Conservation (phyloP, 2,329 filamentous ascomycete genomes). For the Stagonosporopsis cucurbitacearum region DNA sequence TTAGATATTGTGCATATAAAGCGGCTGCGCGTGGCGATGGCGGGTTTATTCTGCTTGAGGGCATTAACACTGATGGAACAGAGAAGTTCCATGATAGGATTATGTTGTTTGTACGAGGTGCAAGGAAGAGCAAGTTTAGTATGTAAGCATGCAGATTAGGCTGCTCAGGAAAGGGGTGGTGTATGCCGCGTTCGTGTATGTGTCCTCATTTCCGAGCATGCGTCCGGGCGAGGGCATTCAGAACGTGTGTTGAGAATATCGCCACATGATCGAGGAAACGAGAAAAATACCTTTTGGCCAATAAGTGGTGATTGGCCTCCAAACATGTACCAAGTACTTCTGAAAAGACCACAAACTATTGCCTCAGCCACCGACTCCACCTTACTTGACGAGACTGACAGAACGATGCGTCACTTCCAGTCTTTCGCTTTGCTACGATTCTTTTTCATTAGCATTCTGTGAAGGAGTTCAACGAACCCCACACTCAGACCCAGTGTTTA, state of each 20-base stretch:
- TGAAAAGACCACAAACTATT: background rate
- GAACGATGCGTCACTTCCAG: background rate
- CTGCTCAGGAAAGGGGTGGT: too few relatives aligned
- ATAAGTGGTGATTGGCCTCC: background rate
- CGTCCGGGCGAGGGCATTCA: too few relatives aligned
- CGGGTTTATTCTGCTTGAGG: too few relatives aligned
- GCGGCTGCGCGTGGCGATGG: too few relatives aligned
- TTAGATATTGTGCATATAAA: too few relatives aligned
- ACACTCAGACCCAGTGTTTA: background rate
- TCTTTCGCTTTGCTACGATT: background rate
- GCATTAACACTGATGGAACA: too few relatives aligned
- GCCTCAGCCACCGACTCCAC: background rate
- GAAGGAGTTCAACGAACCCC: background rate
- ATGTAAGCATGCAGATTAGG: too few relatives aligned
- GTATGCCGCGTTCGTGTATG: too few relatives aligned
- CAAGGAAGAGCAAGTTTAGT: too few relatives aligned
- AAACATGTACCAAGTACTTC: background rate
- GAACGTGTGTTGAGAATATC: background rate
- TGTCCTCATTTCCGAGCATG: too few relatives aligned
- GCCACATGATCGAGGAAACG: background rate
- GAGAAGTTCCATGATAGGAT: too few relatives aligned
- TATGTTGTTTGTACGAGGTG: too few relatives aligned
- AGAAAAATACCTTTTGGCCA: background rate
- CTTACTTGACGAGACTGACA: background rate
- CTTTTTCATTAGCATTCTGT: background rate